Base-by-base conservation (phyloP, 2,329 filamentous ascomycete genomes). In the Xylariaceae sp. region DNA sequence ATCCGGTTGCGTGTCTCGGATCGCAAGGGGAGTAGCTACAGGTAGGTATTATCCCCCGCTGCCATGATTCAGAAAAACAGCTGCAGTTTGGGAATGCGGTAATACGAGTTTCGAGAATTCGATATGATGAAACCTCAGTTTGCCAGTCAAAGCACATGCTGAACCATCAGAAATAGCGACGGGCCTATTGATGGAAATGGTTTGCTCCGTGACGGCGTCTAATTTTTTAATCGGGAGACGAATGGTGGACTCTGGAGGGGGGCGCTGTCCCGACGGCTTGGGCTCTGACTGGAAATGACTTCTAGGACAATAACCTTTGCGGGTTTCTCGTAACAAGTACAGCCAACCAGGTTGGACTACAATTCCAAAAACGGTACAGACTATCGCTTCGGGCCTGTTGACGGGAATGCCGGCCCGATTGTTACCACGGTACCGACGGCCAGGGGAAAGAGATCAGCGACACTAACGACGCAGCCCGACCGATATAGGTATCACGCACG, bases 351-450 rank as follows among this genome's bases (percentile, higher is more conserved):
- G 49, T 51, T 17, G 49, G 34, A 15, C 23, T n/a, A 6, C 49
- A 34, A 34, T 51, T 51, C 49, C 49, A 51, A 35, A 51, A 51
- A 6, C 23, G 49, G 49, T 35, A 51, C 49, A 51, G 49, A 51
- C 49, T 51, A 51, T 51, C 49, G 49, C 49, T 35, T 51, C 49
- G 49, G 49, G 49, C 49, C n/a, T 51, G 23, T n/a, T 51, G 49
- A 23, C 49, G 49, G 49, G 49, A 34, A 35, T 34, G 49, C 49
- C 49, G 49, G 49, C 7, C 23, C 49, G 18, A 17, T 30, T 34
- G 11, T 6, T 51, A 51, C 49, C 23, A 51, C 49, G 49, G 49
- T 51, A 10, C 49, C 49, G 49, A 34, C 34, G 49, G 11, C 23
- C 49, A 51, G 49, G 49, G 49, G 49, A 34, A 10, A 30, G 10